Evolutionary conservation across 495 filamentous ascomycete species (phyloP).

Genomic region (Penicillium egyptiacum): DNA sequence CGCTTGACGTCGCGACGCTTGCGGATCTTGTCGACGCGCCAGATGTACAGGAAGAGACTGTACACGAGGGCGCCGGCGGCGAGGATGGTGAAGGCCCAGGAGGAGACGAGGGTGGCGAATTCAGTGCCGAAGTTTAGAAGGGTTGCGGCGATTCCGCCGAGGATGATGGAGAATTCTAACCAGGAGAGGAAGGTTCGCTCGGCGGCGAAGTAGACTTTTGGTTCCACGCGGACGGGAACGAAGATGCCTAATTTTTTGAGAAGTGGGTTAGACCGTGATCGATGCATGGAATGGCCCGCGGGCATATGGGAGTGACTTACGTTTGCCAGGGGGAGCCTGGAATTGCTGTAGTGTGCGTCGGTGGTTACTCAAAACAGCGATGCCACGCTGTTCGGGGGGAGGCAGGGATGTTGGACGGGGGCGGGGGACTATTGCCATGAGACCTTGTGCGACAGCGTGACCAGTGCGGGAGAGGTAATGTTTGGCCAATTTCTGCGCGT

Average conservation of each 20-base stretch:
- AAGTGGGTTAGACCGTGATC: slow-evolving; percentile 2
- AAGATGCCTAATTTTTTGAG: slow-evolving; percentile 64
- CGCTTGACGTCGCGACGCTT: slow-evolving; percentile 70
- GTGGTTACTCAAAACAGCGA: slow-evolving; percentile 45
- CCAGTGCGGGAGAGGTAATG: slow-evolving; percentile 43
- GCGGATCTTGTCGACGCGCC: slow-evolving; percentile 80
- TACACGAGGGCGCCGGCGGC: slow-evolving; percentile 75
- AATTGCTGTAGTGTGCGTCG: slow-evolving; percentile 64
- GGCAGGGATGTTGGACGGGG: slow-evolving; percentile 63
- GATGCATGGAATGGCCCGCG: slow-evolving; percentile 4
- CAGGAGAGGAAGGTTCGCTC: slow-evolving; percentile 95
- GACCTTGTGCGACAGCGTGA: slow-evolving; percentile 40
- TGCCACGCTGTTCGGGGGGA: slow-evolving; percentile 45
- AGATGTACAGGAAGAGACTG: slow-evolving; percentile 77
- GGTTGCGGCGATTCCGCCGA: slow-evolving; percentile 87
- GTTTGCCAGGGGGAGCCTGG: slow-evolving; percentile 86
- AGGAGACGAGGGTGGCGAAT: slow-evolving; percentile 58
- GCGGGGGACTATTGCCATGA: slow-evolving; percentile 56
- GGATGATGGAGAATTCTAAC: slow-evolving; percentile 95
- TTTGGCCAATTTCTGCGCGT: slow-evolving; percentile 57
- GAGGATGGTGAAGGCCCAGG: slow-evolving; percentile 77
- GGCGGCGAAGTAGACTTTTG: slow-evolving; percentile 95
- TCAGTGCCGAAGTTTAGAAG: slow-evolving; percentile 82
- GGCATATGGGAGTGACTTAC: slow-evolving; percentile 44
- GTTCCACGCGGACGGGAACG: slow-evolving; percentile 92